Base-by-base conservation (phyloP, 495 filamentous ascomycete genomes). In the Talaromyces proteolyticus region DNA sequence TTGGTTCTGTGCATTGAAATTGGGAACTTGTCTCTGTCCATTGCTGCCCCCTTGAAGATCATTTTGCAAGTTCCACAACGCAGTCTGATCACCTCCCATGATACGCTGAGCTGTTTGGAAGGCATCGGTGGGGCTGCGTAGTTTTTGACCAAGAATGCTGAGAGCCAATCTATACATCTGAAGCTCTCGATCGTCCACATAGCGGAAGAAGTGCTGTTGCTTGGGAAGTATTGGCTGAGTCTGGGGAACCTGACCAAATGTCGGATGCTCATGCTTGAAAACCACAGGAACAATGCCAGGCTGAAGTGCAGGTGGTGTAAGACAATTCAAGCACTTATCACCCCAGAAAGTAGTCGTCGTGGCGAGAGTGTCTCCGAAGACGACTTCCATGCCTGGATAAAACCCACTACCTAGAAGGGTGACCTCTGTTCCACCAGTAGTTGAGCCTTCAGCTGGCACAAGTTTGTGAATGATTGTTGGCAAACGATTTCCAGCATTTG, bases 261-360 rank as follows among this genome's bases (percentile, higher is more conserved):
- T 79, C 5, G 75, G 76, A 49, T 75, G 73, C 43, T 80, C 74
- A 52, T 83, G 75, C 52, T 80, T 84, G 61, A 93, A 81, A 0
- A 85, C 84, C 23, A 96, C 88, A 7, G 78, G 71, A 2, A 96
- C 92, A 26, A 76, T 65, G 11, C 90, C 88, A 1, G 88, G 73
- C 39, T 73, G 71, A 11, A 78, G 65, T 23, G 84, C 82, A 2
- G 91, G 89, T 19, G 92, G 92, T 0, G 91, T 73, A 26, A 91
- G 68, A 59, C 89, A 95, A 37, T 94, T 88, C n/a, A 96, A 72
- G 17, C 86, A 87, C 39, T 79, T 84, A 45, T 86, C 80, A 19
- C 88, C 87, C 84, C 89, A 95, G 57, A 76, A 94, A 1, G 86
- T 88, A 10, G 88, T 92, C 8, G 85, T 87, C 1, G 82, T 85